Percentiles rank a stretch among this genome's conserved stretches.
These are phyloP conservation scores for Diatrype stigma DNA, from an alignment of 2,329 filamentous ascomycete genomes.

Conservation along the genomic window DNA sequence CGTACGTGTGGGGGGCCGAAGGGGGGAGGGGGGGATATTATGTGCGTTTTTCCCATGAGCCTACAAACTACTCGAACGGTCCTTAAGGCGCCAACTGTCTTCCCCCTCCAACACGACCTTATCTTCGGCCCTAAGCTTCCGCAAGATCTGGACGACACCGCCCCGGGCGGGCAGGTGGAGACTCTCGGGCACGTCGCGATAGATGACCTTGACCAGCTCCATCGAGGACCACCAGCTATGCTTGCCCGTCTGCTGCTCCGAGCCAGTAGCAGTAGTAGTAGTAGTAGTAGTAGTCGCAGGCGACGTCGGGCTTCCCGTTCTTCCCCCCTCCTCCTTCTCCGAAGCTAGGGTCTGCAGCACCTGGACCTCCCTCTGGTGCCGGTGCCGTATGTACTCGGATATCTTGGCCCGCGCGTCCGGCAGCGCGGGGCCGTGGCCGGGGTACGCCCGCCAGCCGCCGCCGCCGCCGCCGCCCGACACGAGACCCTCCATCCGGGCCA, in stretches of 20 bases:
- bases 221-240: constrained; percentile 69
- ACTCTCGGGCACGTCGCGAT: constrained; percentile 70
- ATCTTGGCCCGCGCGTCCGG: constrained; percentile 69
- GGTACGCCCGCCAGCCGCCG: constrained; percentile 61
- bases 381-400: constrained; percentile 76
- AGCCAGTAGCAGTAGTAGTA: too few species aligned
- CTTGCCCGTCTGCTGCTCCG: constrained; percentile 27
- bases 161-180: constrained; percentile 72
- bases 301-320: constrained; percentile 8
- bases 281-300: too few species aligned
- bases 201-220: constrained; percentile 86
- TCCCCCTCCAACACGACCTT: constrained; percentile 46
- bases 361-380: constrained; percentile 74
- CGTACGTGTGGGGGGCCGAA: too few species aligned
- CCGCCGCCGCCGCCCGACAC: constrained; percentile 41
- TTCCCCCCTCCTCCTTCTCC: constrained; percentile 25
- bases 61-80: constrained; percentile 39
- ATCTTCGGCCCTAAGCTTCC: constrained; percentile 73
- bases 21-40: too few species aligned
- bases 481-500: constrained; percentile 63
- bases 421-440: constrained; percentile 80
- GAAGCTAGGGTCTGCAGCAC: constrained; percentile 61
- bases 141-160: constrained; percentile 73
- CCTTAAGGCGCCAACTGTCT: constrained; percentile 40
- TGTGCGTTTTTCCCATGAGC: constrained; percentile 23